Base-by-base conservation (phyloP, 768 basidiomycete species). In the Kwoniella heveanensis region DNA sequence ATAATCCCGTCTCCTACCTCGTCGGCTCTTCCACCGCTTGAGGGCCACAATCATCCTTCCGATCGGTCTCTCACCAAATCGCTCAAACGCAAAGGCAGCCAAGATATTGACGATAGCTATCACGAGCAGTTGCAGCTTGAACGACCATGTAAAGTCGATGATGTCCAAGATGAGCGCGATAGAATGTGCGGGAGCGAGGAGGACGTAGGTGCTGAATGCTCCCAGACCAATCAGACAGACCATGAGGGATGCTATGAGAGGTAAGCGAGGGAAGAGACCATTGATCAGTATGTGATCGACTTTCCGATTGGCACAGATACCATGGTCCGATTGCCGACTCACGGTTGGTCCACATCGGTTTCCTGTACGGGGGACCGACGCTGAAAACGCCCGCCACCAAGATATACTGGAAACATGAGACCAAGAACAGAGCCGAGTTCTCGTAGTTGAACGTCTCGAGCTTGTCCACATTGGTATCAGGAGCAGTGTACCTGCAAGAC, bases 401-500 rank as follows among this genome's bases (percentile, higher is more conserved):
- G 73, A 98, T 91, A 79, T 99, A 99, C 81, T 99, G 96, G 87
- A 98, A 98, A 66, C 92, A 96, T 10, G 96, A 97, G 48, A 97
- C 83, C 68, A 97, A 80, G 82, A 99, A 99, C 60, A 99, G 80
- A 27, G 85, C 87, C 5, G 96, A 88, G 78, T 99, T 97, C 79
- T 98, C 96, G 73, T 85, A 94, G 77, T 94, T 97, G 46, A 82
- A 86, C 22, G 91, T 88, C 62, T 92, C 86, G 48, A 98, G 83
- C 70, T 91, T 86, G 79, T 88, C 85, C 64, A 84, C 85, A 47
- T 85, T 82, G 50, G 83, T 84, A 48, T 82, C 80, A 6, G 92
- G 92, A 15, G 88, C 85, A 48, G 83, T 84, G 76, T 96, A 95
- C 92, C 91, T 92, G 65, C 22, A 29, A 12, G 10, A 54, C 7